Evolutionary conservation across 805 yeast species (phyloP).

Genomic region (Metschnikowia hibisci): DNA sequence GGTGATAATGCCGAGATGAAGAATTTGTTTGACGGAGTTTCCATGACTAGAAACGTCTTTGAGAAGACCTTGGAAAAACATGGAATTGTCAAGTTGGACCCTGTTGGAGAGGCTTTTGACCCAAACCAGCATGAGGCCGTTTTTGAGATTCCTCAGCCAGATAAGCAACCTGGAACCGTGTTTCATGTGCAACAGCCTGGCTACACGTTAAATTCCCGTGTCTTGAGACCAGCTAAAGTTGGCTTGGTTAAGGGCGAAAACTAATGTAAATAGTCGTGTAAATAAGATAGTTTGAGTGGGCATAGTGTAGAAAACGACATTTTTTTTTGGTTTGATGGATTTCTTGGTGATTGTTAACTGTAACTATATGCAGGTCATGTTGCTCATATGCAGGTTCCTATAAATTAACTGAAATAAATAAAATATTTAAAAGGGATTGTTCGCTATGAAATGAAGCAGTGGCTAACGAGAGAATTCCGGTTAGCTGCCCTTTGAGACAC

Average conservation of each 20-base stretch:
- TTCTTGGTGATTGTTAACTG: too few relatives aligned
- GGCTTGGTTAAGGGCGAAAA: slow-evolving; percentile 71
- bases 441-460: too few relatives aligned
- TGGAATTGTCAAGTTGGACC: slow-evolving; percentile 78
- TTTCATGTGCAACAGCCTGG: slow-evolving; percentile 92
- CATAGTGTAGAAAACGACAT: background rate
- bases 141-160: slow-evolving; percentile 81
- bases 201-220: slow-evolving; percentile 79
- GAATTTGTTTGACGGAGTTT: slow-evolving; percentile 81
- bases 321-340: too few relatives aligned
- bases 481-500: too few relatives aligned
- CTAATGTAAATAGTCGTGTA: slow-evolving; percentile 8
- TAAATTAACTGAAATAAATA: too few relatives aligned
- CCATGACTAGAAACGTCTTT: slow-evolving; percentile 82
- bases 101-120: slow-evolving; percentile 80
- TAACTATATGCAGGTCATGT: too few relatives aligned
- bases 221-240: slow-evolving; percentile 92
- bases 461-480: too few relatives aligned
- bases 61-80: slow-evolving; percentile 78
- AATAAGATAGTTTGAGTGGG: background rate
- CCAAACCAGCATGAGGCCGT: slow-evolving; percentile 93
- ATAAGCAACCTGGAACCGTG: slow-evolving; percentile 86
- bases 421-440: too few relatives aligned
- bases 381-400: too few relatives aligned
- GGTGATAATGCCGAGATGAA: slow-evolving; percentile 45